Evolutionary conservation across 2,329 filamentous ascomycete species (phyloP).

Genomic region (Emmonsia crescens): DNA sequence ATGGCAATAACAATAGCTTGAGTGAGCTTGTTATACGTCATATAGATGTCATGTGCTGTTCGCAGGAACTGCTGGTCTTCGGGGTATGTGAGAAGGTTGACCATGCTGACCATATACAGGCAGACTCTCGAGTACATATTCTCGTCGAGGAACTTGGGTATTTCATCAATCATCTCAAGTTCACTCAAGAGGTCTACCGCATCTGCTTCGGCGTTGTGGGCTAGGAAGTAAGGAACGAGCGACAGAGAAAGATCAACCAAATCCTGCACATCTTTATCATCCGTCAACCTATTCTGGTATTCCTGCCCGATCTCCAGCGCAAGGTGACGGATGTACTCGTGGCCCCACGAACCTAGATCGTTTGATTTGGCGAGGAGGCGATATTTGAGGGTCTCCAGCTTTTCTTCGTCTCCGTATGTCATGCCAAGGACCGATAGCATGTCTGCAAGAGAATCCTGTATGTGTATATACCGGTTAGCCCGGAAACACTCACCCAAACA

Average conservation of each 20-base stretch:
- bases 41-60: conserved; percentile 88
- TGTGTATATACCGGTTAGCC: conserved; percentile 6
- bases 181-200: conserved; percentile 96
- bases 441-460: conserved; percentile 66
- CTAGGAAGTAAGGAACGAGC: conserved; percentile 86
- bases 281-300: conserved; percentile 74
- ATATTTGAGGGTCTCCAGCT: conserved; percentile 93
- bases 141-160: conserved; percentile 81
- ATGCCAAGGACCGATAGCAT: conserved; percentile 95
- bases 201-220: conserved; percentile 96
- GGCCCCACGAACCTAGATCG: conserved; percentile 94
- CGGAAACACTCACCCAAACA: not conserved
- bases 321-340: conserved; percentile 94
- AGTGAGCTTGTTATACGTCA: conserved; percentile 81
- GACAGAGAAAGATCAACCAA: conserved; percentile 72
- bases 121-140: conserved; percentile 90
- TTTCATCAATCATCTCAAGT: conserved; percentile 89
- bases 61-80: conserved; percentile 93
- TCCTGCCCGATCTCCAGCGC: conserved; percentile 94
- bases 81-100: conserved; percentile 91
- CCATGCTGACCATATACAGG: conserved; percentile 98
- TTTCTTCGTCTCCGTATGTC: conserved; percentile 95
- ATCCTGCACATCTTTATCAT: conserved; percentile 74
- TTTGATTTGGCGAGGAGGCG: conserved; percentile 78
- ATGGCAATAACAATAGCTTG: conserved; percentile 94